Evolutionary conservation across 495 filamentous ascomycete genomes (phyloP).

Genomic region (Hyphodiscus hymeniophilus): DNA sequence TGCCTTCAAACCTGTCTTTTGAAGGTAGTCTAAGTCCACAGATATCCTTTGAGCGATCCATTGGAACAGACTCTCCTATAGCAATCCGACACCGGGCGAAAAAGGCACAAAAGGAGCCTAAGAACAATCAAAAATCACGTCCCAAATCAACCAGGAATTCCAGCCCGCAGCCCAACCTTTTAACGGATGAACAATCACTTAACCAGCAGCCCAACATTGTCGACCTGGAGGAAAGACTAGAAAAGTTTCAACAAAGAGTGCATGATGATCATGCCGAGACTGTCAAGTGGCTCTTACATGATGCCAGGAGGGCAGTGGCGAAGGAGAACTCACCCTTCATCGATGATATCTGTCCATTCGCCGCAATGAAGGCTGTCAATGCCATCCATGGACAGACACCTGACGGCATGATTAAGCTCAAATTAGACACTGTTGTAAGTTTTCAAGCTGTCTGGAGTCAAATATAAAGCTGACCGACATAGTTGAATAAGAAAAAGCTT

Average conservation of each 20-base stretch:
- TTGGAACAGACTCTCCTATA: not conserved
- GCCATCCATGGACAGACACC: not conserved
- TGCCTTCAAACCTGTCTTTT: not conserved
- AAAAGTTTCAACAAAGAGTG: not conserved
- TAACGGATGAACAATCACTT: not conserved
- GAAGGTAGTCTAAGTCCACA: not conserved
- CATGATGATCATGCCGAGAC: constrained; percentile 6
- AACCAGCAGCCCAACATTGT: not conserved
- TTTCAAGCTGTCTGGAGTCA: not conserved
- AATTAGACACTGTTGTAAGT: constrained; percentile 5
- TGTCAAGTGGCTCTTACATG: constrained; percentile 6
- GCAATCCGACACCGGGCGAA: not conserved
- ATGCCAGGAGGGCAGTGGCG: not conserved
- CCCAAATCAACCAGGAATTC: not conserved
- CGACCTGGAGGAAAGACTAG: not conserved
- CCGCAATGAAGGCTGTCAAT: not conserved
- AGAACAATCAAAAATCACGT: not conserved
- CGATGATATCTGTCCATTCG: constrained; percentile 8
- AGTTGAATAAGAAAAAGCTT: constrained; percentile 5
- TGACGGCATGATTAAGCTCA: not conserved
- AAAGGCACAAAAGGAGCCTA: not conserved
- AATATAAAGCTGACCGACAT: not conserved
- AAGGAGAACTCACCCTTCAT: not conserved
- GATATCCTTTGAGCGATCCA: not conserved
- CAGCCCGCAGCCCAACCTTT: not conserved